Conservation (phyloP, 208 protist species). For the Kentomonas sorsogonicus region DNA sequence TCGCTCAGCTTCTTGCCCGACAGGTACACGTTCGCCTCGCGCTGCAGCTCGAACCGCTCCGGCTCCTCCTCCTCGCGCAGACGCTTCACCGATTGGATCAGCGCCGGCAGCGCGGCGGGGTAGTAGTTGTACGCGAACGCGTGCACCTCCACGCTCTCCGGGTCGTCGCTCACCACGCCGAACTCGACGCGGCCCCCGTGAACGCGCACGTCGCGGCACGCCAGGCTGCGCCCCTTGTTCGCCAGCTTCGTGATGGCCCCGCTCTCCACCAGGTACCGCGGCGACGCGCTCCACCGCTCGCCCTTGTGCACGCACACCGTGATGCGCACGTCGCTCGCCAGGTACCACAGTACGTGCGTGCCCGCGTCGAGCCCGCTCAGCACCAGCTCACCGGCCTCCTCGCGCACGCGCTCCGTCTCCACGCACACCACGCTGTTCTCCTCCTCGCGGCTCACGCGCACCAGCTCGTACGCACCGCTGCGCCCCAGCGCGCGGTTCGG, state of each 20-base stretch:
- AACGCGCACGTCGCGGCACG: neutral
- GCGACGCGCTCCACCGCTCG: slow-evolving; percentile 10
- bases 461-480: slow-evolving; percentile 2
- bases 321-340: neutral
- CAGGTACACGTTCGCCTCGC: neutral
- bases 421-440: neutral
- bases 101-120: slow-evolving; percentile 4
- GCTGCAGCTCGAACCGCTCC: neutral
- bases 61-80: neutral
- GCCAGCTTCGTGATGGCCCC: slow-evolving; percentile 1
- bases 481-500: neutral
- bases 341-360: slow-evolving; percentile 6
- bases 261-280: slow-evolving; percentile 7
- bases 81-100: neutral
- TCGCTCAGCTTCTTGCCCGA: slow-evolving; percentile 9
- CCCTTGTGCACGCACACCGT: slow-evolving; percentile 5
- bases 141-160: slow-evolving; percentile 9
- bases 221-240: neutral
- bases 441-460: neutral
- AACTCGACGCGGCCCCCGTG: slow-evolving; percentile 8
- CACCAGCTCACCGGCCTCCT: slow-evolving; percentile 1
- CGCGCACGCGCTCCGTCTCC: neutral
- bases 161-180: neutral
- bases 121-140: slow-evolving; percentile 14
- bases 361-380: slow-evolving; percentile 7